Conservation (phyloP, 75 land plant genomes). For the Pseudotsuga menziesii region DNA sequence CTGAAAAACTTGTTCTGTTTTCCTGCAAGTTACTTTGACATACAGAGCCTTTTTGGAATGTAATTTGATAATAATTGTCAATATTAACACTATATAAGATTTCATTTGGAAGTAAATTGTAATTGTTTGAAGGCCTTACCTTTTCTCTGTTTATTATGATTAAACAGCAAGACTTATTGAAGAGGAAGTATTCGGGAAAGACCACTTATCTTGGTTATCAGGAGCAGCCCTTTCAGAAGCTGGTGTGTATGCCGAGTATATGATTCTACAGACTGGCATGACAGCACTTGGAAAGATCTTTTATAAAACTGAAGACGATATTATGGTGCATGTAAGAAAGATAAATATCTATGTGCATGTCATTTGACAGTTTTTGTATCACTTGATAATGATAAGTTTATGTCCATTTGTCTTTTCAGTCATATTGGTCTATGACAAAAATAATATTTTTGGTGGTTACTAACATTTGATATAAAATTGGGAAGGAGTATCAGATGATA, state of each 20-base stretch:
- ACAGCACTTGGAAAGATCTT: conserved; percentile 87
- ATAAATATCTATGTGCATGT: not conserved
- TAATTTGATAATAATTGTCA: no score
- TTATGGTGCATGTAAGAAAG: conserved; percentile 71
- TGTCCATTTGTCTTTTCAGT: not conserved
- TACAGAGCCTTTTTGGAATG: no score
- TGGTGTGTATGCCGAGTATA: conserved; percentile 57
- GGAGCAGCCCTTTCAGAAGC: conserved; percentile 77
- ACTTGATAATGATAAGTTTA: no score
- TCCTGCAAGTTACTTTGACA: no score
- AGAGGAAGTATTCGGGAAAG: conserved; percentile 95
- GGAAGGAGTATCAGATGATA: not conserved
- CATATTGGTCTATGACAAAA: not conserved
- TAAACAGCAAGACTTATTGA: conserved; percentile 83
- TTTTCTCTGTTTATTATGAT: not conserved
- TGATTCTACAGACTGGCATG: conserved; percentile 93
- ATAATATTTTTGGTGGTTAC: not conserved
- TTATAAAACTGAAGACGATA: conserved; percentile 63
- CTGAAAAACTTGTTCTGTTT: no score
- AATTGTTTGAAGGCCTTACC: no score
- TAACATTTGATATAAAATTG: not conserved
- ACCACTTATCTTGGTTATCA: conserved; percentile 87
- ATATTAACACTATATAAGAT: no score
- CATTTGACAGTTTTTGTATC: no score
- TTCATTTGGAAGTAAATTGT: no score